A percentile compares a stretch with the other conserved stretches of the same genome.
Evolutionary conservation across 225 moss, liverwort and hornwort genomes (phyloP).

Genomic region (Climacium dendroides): DNA sequence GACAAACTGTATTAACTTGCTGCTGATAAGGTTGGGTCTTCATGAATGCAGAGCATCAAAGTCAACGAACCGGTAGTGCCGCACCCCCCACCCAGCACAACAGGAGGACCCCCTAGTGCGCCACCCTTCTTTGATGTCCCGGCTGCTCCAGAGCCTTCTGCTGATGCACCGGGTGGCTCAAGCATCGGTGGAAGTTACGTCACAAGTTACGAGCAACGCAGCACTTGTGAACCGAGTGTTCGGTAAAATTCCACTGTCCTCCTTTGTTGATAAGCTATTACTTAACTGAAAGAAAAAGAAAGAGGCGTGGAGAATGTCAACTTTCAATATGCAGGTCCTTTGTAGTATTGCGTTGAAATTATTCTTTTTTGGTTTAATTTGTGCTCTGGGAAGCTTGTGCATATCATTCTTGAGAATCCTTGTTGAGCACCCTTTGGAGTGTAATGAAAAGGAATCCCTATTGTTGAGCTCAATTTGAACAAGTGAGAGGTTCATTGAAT

Average conservation of each 20-base stretch:
- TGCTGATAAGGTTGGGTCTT: background rate
- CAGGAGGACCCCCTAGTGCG: slow-evolving; percentile 71
- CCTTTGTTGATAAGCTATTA: background rate
- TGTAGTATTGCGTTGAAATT: background rate
- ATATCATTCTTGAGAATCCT: background rate
- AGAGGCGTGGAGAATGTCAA: background rate
- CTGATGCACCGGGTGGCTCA: background rate
- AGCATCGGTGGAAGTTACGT: slow-evolving; percentile 26
- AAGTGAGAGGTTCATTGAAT: background rate
- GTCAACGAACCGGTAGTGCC: slow-evolving; percentile 1
- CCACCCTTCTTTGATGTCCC: slow-evolving; percentile 57
- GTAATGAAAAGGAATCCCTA: background rate
- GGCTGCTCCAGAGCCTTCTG: slow-evolving; percentile 1
- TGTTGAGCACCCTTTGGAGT: background rate
- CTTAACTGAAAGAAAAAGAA: background rate
- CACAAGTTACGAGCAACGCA: slow-evolving; percentile 31
- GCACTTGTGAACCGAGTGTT: slow-evolving; percentile 29
- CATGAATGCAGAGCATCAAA: background rate
- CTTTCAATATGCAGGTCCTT: background rate
- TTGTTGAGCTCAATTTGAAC: background rate
- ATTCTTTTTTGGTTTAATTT: background rate
- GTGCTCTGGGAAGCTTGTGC: background rate
- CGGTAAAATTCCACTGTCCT: slow-evolving; percentile 9
- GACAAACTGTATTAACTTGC: background rate
- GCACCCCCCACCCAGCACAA: slow-evolving; percentile 14